Evolutionary conservation across 2,329 filamentous ascomycete species (phyloP).

Genomic region (Cadophora sp.): DNA sequence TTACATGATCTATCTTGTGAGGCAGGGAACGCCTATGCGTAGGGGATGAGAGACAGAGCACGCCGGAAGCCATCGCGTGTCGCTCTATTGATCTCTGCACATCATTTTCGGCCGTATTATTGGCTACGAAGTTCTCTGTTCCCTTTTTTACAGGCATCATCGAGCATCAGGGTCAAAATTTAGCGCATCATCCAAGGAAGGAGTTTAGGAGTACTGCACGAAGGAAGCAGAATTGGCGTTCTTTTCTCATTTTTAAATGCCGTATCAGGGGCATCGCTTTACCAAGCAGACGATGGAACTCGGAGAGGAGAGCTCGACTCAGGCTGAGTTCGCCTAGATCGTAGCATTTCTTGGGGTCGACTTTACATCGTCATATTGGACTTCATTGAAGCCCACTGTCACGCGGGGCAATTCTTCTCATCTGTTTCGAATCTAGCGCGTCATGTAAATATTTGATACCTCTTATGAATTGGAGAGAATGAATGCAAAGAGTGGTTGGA

Average conservation of each 20-base stretch:
- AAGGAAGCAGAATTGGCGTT: neutral
- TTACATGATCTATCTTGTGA: conserved; percentile 14
- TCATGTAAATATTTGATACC: too few relatives aligned
- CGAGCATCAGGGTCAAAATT: neutral
- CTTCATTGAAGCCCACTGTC: too few relatives aligned
- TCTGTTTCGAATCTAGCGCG: too few relatives aligned
- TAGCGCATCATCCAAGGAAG: neutral
- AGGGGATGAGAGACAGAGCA: neutral
- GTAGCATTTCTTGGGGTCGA: too few relatives aligned
- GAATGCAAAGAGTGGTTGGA: too few relatives aligned
- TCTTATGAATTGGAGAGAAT: too few relatives aligned
- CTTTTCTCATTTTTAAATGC: neutral
- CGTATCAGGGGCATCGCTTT: neutral
- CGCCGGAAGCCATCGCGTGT: neutral
- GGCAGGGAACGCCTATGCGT: conserved; percentile 5
- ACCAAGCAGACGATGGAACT: neutral
- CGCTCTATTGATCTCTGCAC: neutral
- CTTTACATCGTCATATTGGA: too few relatives aligned
- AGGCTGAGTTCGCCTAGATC: too few relatives aligned
- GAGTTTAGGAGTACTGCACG: neutral
- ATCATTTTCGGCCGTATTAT: neutral
- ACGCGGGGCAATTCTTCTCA: too few relatives aligned
- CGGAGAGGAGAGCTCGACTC: too few relatives aligned
- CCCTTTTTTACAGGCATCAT: too few relatives aligned
- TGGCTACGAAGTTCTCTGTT: too few relatives aligned